Conservation (phyloP, 1,284 basidiomycete species). For the Cutaneotrichosporon sp. region DNA sequence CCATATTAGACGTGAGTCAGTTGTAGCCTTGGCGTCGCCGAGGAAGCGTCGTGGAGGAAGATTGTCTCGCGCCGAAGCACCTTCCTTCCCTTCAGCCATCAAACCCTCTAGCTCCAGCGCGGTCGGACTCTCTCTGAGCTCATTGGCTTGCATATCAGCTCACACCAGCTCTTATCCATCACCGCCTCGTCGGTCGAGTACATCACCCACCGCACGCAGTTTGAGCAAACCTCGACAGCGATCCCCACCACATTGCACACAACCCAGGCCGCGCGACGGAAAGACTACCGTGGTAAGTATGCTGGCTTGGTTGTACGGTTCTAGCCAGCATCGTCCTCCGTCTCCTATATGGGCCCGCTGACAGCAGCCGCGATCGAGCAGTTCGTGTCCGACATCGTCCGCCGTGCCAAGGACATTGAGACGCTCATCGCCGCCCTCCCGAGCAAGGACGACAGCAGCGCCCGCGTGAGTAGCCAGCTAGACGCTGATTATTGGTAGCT, state of each 20-base stretch:
- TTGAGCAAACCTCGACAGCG: slow-evolving; percentile 44
- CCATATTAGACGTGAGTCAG: slow-evolving; percentile 48
- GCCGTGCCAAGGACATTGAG: slow-evolving; percentile 49
- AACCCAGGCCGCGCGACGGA: slow-evolving; percentile 32
- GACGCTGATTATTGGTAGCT: neutral
- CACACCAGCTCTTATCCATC: slow-evolving; percentile 47
- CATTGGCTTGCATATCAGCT: neutral
- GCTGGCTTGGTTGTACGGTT: neutral
- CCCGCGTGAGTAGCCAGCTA: slow-evolving; percentile 32
- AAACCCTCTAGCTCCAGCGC: too few species aligned
- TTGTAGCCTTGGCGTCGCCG: neutral
- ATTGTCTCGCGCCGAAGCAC: neutral
- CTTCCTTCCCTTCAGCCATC: too few species aligned
- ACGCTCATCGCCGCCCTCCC: slow-evolving; percentile 46
- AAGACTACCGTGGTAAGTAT: slow-evolving; percentile 38
- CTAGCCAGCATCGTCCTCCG: too few species aligned
- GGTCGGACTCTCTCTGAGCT: neutral
- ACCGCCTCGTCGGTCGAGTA: slow-evolving; percentile 52
- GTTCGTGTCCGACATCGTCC: slow-evolving; percentile 47
- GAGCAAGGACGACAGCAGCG: slow-evolving; percentile 40
- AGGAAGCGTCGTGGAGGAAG: neutral
- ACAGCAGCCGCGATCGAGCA: slow-evolving; percentile 45
- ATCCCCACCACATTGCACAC: slow-evolving; percentile 45
- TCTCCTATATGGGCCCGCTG: neutral
- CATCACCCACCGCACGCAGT: slow-evolving; percentile 49